Base-by-base conservation (phyloP, 2,329 filamentous ascomycete genomes). In the Paecilomyces sp. region DNA sequence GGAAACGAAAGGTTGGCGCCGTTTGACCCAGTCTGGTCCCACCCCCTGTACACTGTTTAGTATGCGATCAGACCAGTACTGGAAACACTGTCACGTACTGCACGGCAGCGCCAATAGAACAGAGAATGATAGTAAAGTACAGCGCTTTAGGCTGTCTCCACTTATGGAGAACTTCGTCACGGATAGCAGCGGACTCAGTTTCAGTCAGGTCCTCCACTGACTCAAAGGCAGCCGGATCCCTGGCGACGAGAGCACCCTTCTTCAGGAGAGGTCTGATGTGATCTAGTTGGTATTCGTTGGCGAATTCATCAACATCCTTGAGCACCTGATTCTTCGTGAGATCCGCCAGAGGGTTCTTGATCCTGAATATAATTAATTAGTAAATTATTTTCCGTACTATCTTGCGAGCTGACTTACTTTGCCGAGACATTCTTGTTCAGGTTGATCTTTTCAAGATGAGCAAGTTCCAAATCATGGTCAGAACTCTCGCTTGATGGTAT, bases 241-340 rank as follows among this genome's bases (percentile, higher is more conserved):
- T 78, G 5, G 81, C 81, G 18, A 82, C 71, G 3, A 83, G 69
- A 6, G 80, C 80, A 8, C 80, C 81, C 62, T 77, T 68, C 41
- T 63, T 54, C 11, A 68, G 55, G 11, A 65, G 54, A 12, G 62
- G 65, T 2, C 85, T 75, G 63, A 88, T 81, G 57, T 88, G 83
- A 1, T 76, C 74, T 31, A 92, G 78, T 28, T 81, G 80, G 64
- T 88, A 83, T 56, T 81, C 74, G n/a, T 78, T 75, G 47, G 86
- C 87, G 67, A 67, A 74, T 30, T 65, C 57, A 33, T 70, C 68
- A 41, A 73, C 71, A 58, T 74, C 70, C 52, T 63, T 60, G 5
- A 73, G 61, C 13, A 74, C 60, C 47, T 67, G 65, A 2, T 66
- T 65, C 56, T 68, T 70, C 18, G 71, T 66, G 34, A 74, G 70